Base-by-base conservation (phyloP, 2,329 filamentous ascomycete species). In the Coleophoma eucalyptorum region DNA sequence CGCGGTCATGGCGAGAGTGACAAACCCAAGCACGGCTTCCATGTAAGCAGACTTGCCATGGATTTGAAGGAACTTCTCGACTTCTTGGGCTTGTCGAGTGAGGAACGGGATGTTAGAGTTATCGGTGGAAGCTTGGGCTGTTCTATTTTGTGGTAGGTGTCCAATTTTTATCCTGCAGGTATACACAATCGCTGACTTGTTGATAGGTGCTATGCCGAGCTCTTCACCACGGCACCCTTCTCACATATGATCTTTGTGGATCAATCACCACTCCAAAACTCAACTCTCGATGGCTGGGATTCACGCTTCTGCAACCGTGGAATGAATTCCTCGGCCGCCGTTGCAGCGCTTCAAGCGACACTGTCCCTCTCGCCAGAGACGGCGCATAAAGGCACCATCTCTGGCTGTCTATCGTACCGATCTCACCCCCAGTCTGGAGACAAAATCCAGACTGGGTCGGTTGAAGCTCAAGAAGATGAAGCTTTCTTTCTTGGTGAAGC, bases 91-190 rank as follows among this genome's bases (percentile, higher is more conserved):
- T 5, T 48, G 16, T 7, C 31, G 46, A 19, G 32, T 4, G 15
- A 5, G 20, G 48, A 31, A 18, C 26, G 26, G 26, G 19, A 45
- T 40, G 19, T 45, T 31, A 46, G 44, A 43, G 59, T 55, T 10
- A 60, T 67, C 21, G 64, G 62, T 31, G 62, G 62, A 3, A 64
- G 61, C 50, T 51, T 67, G 18, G 64, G 64, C 1, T 64, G 62
- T 47, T 54, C 63, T 0, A 65, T 67, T 8, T 41, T 65, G 26
- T 67, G 64, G 63, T 63, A 46, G n/a, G 48, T 53, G 2, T 46
- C 21, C 42, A 19, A 20, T 43, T 18, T 12, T 45, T 26, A 43
- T 35, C 5, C 6, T 15, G 13, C n/a, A n/a, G n/a, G n/a, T n/a
- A n/a, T n/a, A n/a, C n/a, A 21, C 15, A 20, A 18, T 26, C 13